These are phyloP conservation scores for Peronospora tabacina DNA, from an alignment of 352 stramenopile species.

Conservation along the genomic window DNA sequence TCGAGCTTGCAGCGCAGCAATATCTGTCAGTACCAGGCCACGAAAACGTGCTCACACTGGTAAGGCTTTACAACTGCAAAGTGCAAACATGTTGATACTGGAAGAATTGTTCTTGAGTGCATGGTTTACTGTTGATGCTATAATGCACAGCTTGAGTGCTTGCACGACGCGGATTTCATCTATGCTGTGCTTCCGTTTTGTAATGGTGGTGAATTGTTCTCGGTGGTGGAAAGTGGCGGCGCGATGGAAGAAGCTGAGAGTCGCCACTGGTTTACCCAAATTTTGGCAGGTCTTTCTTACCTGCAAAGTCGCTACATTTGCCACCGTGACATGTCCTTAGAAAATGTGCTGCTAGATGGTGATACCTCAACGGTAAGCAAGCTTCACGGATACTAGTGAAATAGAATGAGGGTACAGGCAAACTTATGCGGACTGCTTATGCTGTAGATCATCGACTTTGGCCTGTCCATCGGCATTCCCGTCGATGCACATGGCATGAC, in stretches of 20 bases:
- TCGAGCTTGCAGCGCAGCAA: constrained; percentile 81
- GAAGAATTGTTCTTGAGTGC: background rate
- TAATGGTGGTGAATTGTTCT: constrained; percentile 79
- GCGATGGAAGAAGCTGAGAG: constrained; percentile 72
- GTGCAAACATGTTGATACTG: background rate
- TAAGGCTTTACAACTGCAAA: constrained; percentile 18
- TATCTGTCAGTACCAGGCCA: constrained; percentile 74
- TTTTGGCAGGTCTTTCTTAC: constrained; percentile 70
- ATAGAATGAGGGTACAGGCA: background rate
- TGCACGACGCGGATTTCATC: constrained; percentile 80
- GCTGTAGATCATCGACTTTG: constrained; percentile 81
- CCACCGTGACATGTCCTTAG: constrained; percentile 83
- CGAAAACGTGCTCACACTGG: constrained; percentile 76
- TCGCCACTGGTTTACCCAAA: constrained; percentile 80
- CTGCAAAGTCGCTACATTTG: constrained; percentile 81
- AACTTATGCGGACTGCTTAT: background rate
- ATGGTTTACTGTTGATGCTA: background rate
- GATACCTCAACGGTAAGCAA: constrained; percentile 66
- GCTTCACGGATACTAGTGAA: background rate
- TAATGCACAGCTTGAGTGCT: constrained; percentile 54
- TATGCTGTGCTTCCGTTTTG: constrained; percentile 82
- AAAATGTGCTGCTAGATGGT: constrained; percentile 81
- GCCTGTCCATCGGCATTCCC: constrained; percentile 75
- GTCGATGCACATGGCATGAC: constrained; percentile 81
- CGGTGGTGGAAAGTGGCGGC: constrained; percentile 69